Conservation (phyloP, 495 filamentous ascomycete species). For the Oleoguttula mirabilis region DNA sequence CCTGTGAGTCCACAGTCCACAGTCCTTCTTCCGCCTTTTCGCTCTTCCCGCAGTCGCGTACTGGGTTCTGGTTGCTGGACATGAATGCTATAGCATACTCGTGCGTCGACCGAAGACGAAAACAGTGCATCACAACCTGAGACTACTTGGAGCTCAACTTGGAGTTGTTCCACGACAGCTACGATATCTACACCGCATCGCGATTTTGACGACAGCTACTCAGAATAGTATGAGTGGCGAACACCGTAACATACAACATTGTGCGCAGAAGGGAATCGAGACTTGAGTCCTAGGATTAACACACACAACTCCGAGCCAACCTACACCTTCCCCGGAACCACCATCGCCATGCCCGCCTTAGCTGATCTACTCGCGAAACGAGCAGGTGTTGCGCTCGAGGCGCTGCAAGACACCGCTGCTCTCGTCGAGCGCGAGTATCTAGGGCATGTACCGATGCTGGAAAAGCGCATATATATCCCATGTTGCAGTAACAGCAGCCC, state of each 20-base stretch:
- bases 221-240: neutral
- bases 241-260: neutral
- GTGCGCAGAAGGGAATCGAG: neutral
- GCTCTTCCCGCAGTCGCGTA: neutral
- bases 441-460: constrained; percentile 33
- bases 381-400: constrained; percentile 22
- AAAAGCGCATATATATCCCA: constrained; percentile 63
- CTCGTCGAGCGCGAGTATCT: constrained; percentile 21
- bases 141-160: too few species aligned
- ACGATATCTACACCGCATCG: too few species aligned
- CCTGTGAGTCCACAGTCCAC: neutral
- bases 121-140: too few species aligned
- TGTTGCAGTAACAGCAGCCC: constrained; percentile 53
- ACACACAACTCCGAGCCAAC: neutral
- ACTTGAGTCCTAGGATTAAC: neutral
- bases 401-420: constrained; percentile 17
- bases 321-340: neutral
- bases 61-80: neutral
- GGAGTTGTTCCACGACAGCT: too few species aligned
- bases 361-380: constrained; percentile 23
- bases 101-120: neutral
- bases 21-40: neutral
- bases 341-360: constrained; percentile 23
- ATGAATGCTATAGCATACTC: neutral
- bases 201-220: neutral